phyloP scores from a whole-genome alignment of 192 early-diverging fungal species.

The Chytriomyces sp. region DNA sequence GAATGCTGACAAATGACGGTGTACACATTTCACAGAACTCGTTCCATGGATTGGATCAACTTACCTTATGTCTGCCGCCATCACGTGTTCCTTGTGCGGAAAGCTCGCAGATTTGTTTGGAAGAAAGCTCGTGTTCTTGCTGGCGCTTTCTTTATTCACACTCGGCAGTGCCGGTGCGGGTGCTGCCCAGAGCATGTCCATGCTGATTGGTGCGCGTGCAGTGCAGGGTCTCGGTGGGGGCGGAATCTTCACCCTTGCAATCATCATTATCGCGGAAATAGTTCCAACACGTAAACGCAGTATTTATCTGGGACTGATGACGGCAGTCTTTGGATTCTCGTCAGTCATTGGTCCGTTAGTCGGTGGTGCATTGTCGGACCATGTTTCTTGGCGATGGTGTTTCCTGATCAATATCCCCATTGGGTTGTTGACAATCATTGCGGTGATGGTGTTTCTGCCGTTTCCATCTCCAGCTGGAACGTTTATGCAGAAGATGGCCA shows the following conservation, averaged over 20 bases:
- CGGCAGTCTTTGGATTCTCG: constrained; percentile 62
- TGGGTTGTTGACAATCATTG: constrained; percentile 66
- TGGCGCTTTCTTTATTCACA: constrained; percentile 76
- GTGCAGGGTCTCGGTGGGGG: constrained; percentile 84
- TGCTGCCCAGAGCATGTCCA: constrained; percentile 58
- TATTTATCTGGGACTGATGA: constrained; percentile 83
- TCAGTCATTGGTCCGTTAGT: constrained; percentile 82
- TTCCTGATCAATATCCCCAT: constrained; percentile 79
- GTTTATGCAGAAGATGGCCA: constrained; percentile 60
- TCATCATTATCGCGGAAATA: constrained; percentile 53
- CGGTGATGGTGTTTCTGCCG: constrained; percentile 62
- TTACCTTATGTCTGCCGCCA: constrained; percentile 36
- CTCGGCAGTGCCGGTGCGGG: constrained; percentile 83
- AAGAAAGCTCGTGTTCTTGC: constrained; percentile 72
- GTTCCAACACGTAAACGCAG: constrained; percentile 41
- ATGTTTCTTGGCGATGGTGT: constrained; percentile 53
- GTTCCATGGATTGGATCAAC: constrained; percentile 36
- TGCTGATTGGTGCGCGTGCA: constrained; percentile 75
- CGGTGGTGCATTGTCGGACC: constrained; percentile 85
- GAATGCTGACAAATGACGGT: no score
- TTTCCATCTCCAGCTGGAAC: constrained; percentile 62
- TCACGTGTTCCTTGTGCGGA: constrained; percentile 58
- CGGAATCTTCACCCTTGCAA: constrained; percentile 74
- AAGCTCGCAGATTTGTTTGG: constrained; percentile 93
- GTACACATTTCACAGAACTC: constrained; percentile 5